Percentiles rank a stretch among this genome's conserved stretches.
phyloP scores from a whole-genome alignment of 225 moss, liverwort and hornwort species.

The Rhytidiadelphus loreus region DNA sequence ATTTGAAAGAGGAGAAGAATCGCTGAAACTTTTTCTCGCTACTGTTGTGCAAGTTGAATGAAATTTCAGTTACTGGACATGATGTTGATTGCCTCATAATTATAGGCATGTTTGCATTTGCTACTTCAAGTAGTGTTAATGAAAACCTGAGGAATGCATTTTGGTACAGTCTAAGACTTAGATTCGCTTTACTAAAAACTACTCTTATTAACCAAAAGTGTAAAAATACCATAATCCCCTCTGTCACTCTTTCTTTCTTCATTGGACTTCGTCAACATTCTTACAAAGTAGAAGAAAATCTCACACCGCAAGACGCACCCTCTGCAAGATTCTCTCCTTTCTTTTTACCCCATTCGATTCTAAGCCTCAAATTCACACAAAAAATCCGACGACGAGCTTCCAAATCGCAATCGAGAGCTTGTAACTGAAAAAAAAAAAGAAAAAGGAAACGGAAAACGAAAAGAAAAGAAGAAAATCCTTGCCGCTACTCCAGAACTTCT shows the following conservation, averaged over 20 bases:
- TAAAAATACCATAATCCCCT: background rate
- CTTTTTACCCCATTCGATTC: background rate
- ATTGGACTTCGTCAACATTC: background rate
- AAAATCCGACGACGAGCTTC: background rate
- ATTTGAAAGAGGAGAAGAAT: background rate
- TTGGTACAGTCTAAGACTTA: background rate
- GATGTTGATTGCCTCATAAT: background rate
- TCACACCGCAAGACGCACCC: background rate
- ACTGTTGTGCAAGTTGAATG: background rate
- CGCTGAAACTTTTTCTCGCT: background rate
- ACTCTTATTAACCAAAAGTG: too few species aligned
- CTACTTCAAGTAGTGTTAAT: background rate
- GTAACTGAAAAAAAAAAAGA: background rate
- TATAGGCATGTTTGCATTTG: background rate
- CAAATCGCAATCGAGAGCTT: background rate
- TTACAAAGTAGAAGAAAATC: background rate
- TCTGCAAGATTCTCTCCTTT: background rate
- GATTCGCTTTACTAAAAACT: background rate
- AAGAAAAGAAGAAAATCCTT: background rate
- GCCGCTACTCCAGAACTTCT: background rate
- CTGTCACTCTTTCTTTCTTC: background rate
- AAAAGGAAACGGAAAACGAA: background rate
- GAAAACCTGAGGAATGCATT: background rate
- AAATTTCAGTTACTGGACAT: background rate
- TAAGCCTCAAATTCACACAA: background rate